phyloP scores from a whole-genome alignment of 2,329 filamentous ascomycete species.

The Leptodontidium sp. region DNA sequence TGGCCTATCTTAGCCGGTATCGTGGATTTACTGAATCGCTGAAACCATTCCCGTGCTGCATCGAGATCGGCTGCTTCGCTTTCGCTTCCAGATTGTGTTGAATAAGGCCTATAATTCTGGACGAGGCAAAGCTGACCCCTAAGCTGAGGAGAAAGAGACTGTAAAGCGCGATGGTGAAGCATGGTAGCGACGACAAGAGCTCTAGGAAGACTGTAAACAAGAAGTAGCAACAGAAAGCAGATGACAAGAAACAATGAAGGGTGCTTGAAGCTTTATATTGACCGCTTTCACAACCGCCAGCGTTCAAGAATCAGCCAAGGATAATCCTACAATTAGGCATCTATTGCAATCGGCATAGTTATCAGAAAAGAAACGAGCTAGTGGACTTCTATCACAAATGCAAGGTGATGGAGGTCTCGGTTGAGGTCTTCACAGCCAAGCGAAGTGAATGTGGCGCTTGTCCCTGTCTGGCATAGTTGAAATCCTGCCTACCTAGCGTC shows the following conservation, averaged over 20 bases:
- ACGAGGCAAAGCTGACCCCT: conserved; percentile 24
- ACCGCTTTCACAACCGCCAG: neutral
- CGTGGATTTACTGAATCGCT: conserved; percentile 37
- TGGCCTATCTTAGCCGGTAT: conserved; percentile 42
- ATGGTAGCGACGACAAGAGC: neutral
- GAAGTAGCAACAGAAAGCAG: neutral
- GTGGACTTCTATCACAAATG: neutral
- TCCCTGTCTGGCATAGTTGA: neutral
- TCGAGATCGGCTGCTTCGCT: conserved; percentile 39
- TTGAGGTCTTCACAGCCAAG: neutral
- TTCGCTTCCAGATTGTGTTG: conserved; percentile 29
- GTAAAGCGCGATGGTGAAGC: conserved; percentile 26
- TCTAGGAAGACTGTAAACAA: neutral
- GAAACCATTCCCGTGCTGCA: conserved; percentile 44
- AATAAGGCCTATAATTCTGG: conserved; percentile 34
- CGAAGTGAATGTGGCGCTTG: neutral
- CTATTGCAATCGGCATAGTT: neutral
- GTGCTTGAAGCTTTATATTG: neutral
- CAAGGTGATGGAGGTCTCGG: neutral
- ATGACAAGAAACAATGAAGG: neutral
- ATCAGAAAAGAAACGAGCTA: neutral
- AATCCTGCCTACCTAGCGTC: neutral
- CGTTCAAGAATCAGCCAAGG: neutral
- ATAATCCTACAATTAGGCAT: neutral
- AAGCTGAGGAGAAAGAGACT: conserved; percentile 21